Conservation (phyloP, 345 rosid genomes). For the Pseudoturritis turrita region DNA sequence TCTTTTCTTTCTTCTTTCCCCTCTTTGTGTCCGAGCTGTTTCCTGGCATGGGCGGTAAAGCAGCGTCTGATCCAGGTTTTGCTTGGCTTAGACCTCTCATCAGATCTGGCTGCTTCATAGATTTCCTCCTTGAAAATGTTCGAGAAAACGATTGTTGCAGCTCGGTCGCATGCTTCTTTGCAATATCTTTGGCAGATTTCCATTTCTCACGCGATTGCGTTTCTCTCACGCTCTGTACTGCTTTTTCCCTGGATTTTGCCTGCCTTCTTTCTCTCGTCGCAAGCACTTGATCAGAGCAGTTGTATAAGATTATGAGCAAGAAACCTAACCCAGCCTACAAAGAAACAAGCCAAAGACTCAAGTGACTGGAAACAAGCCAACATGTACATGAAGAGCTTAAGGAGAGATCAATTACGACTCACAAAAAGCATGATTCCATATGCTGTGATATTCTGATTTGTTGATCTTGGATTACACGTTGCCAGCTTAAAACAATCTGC, state of each 20-base stretch:
- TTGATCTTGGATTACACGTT: slow-evolving; percentile 63
- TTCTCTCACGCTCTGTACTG: slow-evolving; percentile 83
- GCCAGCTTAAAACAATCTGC: slow-evolving; percentile 85
- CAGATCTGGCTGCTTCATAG: slow-evolving; percentile 46
- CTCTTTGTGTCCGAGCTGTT: slow-evolving; percentile 33
- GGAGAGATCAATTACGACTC: slow-evolving; percentile 40
- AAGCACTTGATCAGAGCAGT: slow-evolving; percentile 96
- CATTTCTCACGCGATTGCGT: slow-evolving; percentile 76
- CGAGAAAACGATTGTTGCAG: slow-evolving; percentile 71
- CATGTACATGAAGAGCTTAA: not conserved
- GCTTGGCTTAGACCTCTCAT: slow-evolving; percentile 49
- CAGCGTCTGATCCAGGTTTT: slow-evolving; percentile 63
- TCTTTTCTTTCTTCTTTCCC: slow-evolving; percentile 62
- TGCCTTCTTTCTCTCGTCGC: slow-evolving; percentile 82
- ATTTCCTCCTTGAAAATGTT: slow-evolving; percentile 71
- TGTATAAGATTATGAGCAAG: slow-evolving; percentile 74
- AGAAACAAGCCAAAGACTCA: not conserved
- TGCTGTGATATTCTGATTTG: slow-evolving; percentile 87
- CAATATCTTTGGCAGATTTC: slow-evolving; percentile 87
- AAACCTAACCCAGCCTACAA: slow-evolving; percentile 73
- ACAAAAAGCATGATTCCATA: slow-evolving; percentile 90
- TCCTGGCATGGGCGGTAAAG: slow-evolving; percentile 44
- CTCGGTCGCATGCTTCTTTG: slow-evolving; percentile 69
- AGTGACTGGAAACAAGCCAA: not conserved
- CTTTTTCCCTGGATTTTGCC: slow-evolving; percentile 84